Conservation (phyloP, 2,329 filamentous ascomycete species). For the Diaporthe citriasiana region DNA sequence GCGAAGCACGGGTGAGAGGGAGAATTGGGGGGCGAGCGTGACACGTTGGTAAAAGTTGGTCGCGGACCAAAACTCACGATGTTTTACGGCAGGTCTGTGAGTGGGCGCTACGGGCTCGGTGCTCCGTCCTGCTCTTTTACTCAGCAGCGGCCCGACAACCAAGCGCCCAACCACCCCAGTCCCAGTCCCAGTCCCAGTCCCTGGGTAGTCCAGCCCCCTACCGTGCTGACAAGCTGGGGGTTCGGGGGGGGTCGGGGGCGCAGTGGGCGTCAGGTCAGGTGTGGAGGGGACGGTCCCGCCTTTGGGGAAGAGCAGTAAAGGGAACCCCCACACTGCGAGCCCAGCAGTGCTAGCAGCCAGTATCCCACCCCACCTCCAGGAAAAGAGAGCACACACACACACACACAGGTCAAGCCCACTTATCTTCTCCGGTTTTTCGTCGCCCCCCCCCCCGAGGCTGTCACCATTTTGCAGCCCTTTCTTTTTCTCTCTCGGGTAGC, state of each 20-base stretch:
- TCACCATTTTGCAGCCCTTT: slow-evolving; percentile 7
- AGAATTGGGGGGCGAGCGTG: slow-evolving; percentile 30
- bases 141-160: slow-evolving; percentile 33
- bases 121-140: slow-evolving; percentile 37
- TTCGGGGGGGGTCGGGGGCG: slow-evolving; percentile 7
- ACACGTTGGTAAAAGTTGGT: slow-evolving; percentile 40
- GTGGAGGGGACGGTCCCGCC: slow-evolving; percentile 11
- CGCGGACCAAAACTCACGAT: slow-evolving; percentile 43
- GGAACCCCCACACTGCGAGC: slow-evolving; percentile 21
- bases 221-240: slow-evolving; percentile 20
- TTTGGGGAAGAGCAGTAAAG: slow-evolving; percentile 10
- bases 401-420: slow-evolving; percentile 18
- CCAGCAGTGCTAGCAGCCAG: slow-evolving; percentile 12
- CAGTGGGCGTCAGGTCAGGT: slow-evolving; percentile 21
- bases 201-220: not conserved
- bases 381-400: slow-evolving; percentile 1
- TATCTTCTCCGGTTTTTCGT: slow-evolving; percentile 23
- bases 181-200: not conserved
- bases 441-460: slow-evolving; percentile 12
- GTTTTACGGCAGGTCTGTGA: slow-evolving; percentile 42
- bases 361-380: slow-evolving; percentile 15
- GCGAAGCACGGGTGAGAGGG: slow-evolving; percentile 13
- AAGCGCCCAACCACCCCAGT: slow-evolving; percentile 30
- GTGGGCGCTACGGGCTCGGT: slow-evolving; percentile 36
- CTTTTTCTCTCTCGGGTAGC: not conserved